These are phyloP conservation scores for Trifolium repens DNA, from an alignment of 306 rosid species.

Conservation along the genomic window DNA sequence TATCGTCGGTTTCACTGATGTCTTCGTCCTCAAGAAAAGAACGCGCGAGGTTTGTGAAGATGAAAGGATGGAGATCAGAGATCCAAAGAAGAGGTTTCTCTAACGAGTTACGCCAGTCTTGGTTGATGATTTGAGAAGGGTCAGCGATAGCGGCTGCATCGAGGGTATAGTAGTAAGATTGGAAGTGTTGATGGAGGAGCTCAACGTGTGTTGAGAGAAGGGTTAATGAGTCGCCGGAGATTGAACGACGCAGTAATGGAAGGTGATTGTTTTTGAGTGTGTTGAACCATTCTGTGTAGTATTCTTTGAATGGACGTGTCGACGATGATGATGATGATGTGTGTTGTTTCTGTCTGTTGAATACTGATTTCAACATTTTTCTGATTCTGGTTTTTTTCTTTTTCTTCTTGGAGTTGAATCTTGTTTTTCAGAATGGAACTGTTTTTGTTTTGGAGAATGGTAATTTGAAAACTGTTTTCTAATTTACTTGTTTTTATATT, in stretches of 20 bases:
- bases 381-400: not conserved
- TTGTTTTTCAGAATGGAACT: conserved; percentile 5
- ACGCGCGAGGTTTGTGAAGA: conserved; percentile 71
- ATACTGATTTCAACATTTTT: conserved; percentile 52
- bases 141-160: conserved; percentile 62
- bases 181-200: conserved; percentile 70
- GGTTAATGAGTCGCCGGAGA: conserved; percentile 40
- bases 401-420: conserved; percentile 4
- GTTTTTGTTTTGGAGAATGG: not conserved
- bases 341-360: conserved; percentile 43
- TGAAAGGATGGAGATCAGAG: conserved; percentile 74
- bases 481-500: not conserved
- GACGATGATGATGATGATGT: not conserved
- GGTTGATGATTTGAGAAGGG: conserved; percentile 57
- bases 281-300: conserved; percentile 49
- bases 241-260: conserved; percentile 52
- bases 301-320: conserved; percentile 47
- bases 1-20: conserved; percentile 20
- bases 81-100: conserved; percentile 81
- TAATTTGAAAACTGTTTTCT: not conserved
- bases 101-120: conserved; percentile 67
- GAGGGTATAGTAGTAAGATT: conserved; percentile 69
- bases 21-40: conserved; percentile 54
- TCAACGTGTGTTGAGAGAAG: conserved; percentile 56
- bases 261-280: conserved; percentile 50